Conservation (phyloP, 1,284 basidiomycete genomes). For the Sparassis latifolia region DNA sequence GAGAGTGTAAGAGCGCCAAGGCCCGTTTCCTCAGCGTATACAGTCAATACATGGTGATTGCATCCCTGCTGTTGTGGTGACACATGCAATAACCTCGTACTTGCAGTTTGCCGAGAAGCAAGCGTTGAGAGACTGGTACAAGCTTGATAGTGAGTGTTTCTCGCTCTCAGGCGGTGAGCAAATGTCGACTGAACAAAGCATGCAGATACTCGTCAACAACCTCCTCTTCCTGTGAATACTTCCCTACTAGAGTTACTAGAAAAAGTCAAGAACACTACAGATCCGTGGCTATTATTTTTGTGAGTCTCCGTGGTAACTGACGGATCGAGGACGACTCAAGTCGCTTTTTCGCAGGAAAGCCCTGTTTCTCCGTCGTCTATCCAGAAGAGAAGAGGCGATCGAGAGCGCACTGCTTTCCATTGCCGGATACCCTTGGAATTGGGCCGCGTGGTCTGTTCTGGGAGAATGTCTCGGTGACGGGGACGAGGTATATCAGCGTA, state of each 20-base stretch:
- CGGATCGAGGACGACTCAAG: constrained; percentile 6
- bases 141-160: constrained; percentile 52
- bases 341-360: constrained; percentile 51
- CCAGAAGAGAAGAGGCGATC: constrained; percentile 80
- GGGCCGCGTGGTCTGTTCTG: constrained; percentile 88
- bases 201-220: constrained; percentile 68
- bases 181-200: not conserved
- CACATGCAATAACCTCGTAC: not conserved
- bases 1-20: constrained; percentile 59
- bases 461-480: constrained; percentile 78
- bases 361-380: constrained; percentile 73
- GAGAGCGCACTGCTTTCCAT: constrained; percentile 79
- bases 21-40: constrained; percentile 79
- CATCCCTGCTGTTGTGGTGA: not conserved
- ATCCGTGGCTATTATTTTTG: constrained; percentile 88
- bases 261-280: constrained; percentile 47
- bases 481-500: constrained; percentile 64
- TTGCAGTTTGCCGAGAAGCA: constrained; percentile 59
- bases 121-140: constrained; percentile 67
- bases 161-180: not conserved
- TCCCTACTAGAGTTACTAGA: constrained; percentile 57
- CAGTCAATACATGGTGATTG: constrained; percentile 72
- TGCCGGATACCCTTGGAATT: constrained; percentile 86
- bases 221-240: constrained; percentile 63
- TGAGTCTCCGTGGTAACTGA: constrained; percentile 31